These are phyloP conservation scores for Fraxinus albicans DNA, from an alignment of 305 asterid species.

Conservation along the genomic window DNA sequence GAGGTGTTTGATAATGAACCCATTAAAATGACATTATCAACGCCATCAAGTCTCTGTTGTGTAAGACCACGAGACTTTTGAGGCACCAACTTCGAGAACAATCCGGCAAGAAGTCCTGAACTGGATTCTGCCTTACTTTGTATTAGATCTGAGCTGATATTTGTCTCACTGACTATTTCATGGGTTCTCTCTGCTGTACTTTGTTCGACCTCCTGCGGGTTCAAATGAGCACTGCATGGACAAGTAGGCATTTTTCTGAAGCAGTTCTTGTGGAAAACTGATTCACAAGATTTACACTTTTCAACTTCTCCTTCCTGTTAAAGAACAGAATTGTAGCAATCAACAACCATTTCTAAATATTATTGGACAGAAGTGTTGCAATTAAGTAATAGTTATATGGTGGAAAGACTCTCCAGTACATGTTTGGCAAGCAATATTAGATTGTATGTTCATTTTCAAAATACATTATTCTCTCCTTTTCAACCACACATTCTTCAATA, in stretches of 20 bases:
- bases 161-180: neutral
- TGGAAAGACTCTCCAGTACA: neutral
- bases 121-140: slow-evolving; percentile 39
- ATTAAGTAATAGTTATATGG: neutral
- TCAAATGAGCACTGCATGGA: slow-evolving; percentile 65
- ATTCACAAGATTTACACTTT: slow-evolving; percentile 68
- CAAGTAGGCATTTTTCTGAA: slow-evolving; percentile 58
- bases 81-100: slow-evolving; percentile 63
- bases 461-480: no score
- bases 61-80: slow-evolving; percentile 34
- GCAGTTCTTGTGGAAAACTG: slow-evolving; percentile 80
- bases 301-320: slow-evolving; percentile 79
- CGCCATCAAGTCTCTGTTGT: slow-evolving; percentile 36
- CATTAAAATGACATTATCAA: slow-evolving; percentile 59
- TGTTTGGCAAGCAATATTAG: neutral
- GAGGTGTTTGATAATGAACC: slow-evolving; percentile 65
- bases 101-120: slow-evolving; percentile 54
- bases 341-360: slow-evolving; percentile 6
- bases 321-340: slow-evolving; percentile 18
- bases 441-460: neutral
- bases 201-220: slow-evolving; percentile 34
- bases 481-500: no score
- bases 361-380: neutral
- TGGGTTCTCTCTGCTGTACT: slow-evolving; percentile 26
- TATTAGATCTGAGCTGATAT: slow-evolving; percentile 28